These are phyloP conservation scores for Boletus coccyginus DNA, from an alignment of 768 basidiomycete genomes.

Conservation along the genomic window DNA sequence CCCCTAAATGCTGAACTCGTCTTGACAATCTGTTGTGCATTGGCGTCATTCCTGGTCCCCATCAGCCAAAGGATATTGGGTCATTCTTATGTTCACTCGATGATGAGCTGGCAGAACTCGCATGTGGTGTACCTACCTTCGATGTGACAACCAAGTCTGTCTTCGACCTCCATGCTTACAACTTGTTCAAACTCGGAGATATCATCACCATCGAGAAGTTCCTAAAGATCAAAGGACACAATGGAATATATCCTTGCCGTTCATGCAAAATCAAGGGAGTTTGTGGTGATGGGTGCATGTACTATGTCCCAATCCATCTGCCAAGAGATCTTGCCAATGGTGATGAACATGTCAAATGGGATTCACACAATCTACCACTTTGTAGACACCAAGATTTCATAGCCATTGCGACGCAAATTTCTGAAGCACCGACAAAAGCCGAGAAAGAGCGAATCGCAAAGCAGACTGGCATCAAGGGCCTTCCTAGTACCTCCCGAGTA, in stretches of 20 bases:
- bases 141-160: not conserved
- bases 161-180: not conserved
- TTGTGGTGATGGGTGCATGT: not conserved
- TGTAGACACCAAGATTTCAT: slow-evolving; percentile 32
- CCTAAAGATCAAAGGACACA: not conserved
- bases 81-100: not conserved
- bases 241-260: not conserved
- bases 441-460: slow-evolving; percentile 16
- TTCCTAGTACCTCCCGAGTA: slow-evolving; percentile 13
- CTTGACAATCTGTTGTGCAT: not conserved
- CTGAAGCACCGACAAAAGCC: slow-evolving; percentile 19
- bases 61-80: not conserved
- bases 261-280: not conserved
- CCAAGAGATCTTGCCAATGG: not conserved
- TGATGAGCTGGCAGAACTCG: not conserved
- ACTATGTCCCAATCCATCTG: not conserved
- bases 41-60: not conserved
- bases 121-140: not conserved
- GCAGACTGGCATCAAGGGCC: slow-evolving; percentile 34
- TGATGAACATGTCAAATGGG: not conserved
- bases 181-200: not conserved
- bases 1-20: not conserved
- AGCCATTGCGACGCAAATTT: slow-evolving; percentile 20
- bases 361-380: slow-evolving; percentile 32
- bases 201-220: not conserved